These are phyloP conservation scores for Ophiostoma montium DNA, from an alignment of 2,329 filamentous ascomycete genomes.

Conservation along the genomic window DNA sequence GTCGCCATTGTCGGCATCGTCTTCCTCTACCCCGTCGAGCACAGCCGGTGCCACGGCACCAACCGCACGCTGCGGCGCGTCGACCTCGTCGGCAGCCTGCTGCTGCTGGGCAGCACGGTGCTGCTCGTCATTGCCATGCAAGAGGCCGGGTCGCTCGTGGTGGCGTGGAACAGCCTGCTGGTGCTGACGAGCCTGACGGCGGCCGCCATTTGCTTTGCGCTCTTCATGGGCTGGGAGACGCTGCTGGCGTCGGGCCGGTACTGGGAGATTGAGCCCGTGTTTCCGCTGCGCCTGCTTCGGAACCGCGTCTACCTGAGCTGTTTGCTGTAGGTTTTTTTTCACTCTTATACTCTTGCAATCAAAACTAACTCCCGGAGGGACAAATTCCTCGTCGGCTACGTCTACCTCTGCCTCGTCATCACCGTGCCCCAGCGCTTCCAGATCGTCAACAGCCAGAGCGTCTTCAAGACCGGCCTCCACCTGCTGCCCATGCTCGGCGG, in stretches of 20 bases:
- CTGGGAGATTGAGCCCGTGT: constrained; percentile 36
- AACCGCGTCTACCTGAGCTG: constrained; percentile 36
- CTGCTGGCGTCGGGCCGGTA: constrained; percentile 25
- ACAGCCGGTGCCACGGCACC: constrained; percentile 1
- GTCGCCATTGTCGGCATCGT: constrained; percentile 32
- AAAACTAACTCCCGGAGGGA: constrained; percentile 22
- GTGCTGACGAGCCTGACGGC: constrained; percentile 35
- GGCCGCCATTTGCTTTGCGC: constrained; percentile 31
- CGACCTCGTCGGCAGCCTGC: constrained; percentile 18
- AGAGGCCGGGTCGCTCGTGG: constrained; percentile 38
- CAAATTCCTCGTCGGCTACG: constrained; percentile 42
- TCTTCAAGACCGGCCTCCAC: constrained; percentile 40
- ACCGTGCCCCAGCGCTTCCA: constrained; percentile 47
- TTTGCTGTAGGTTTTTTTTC: constrained; percentile 30
- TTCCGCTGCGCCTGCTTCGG: constrained; percentile 34
- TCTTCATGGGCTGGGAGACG: constrained; percentile 38
- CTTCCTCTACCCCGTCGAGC: constrained; percentile 18
- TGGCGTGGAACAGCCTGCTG: constrained; percentile 35
- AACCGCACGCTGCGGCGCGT: constrained; percentile 8
- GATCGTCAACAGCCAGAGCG: constrained; percentile 38
- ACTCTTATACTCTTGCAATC: background rate
- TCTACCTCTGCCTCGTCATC: constrained; percentile 43
- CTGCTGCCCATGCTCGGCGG: constrained; percentile 43
- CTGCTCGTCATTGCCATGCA: constrained; percentile 42
- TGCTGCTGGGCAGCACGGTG: constrained; percentile 37